Evolutionary conservation across 345 rosid genomes (phyloP).

Genomic region (Bretschneidera sinensis): DNA sequence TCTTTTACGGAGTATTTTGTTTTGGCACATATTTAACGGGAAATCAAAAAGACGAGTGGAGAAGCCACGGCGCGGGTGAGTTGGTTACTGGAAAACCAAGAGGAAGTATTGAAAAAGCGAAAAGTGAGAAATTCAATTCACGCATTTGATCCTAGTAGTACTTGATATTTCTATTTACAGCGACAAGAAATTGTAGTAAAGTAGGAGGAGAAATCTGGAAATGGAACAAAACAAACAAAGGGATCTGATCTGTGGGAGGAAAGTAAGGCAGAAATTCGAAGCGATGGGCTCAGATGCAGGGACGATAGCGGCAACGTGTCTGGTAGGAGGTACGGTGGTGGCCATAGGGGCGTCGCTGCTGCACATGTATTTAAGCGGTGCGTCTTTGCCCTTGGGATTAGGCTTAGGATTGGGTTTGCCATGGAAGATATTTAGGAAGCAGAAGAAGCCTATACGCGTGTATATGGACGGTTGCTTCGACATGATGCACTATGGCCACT

Average conservation of each 20-base stretch:
- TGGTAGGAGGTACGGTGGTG: conserved; percentile 48
- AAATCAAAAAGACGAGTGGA: too few relatives aligned
- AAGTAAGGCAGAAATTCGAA: neutral
- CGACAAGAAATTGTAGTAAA: too few relatives aligned
- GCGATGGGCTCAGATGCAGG: conserved; percentile 33
- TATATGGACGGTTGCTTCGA: conserved; percentile 88
- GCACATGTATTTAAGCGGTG: conserved; percentile 32
- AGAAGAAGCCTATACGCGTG: conserved; percentile 52
- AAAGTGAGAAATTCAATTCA: neutral
- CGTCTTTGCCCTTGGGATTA: conserved; percentile 26
- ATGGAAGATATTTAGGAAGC: conserved; percentile 28
- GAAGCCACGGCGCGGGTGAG: too few relatives aligned
- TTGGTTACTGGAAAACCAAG: too few relatives aligned
- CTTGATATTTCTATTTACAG: too few relatives aligned
- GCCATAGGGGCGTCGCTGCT: conserved; percentile 41
- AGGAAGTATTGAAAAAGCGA: neutral
- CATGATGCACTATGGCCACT: conserved; percentile 86
- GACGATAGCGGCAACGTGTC: conserved; percentile 36
- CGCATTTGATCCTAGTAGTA: too few relatives aligned
- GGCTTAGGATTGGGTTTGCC: conserved; percentile 28
- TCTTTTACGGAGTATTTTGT: too few relatives aligned
- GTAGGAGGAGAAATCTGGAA: neutral
- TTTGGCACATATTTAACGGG: too few relatives aligned
- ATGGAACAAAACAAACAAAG: neutral
- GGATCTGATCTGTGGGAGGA: neutral